Conservation (phyloP, 306 rosid genomes). For the Cucurbita pepo region DNA sequence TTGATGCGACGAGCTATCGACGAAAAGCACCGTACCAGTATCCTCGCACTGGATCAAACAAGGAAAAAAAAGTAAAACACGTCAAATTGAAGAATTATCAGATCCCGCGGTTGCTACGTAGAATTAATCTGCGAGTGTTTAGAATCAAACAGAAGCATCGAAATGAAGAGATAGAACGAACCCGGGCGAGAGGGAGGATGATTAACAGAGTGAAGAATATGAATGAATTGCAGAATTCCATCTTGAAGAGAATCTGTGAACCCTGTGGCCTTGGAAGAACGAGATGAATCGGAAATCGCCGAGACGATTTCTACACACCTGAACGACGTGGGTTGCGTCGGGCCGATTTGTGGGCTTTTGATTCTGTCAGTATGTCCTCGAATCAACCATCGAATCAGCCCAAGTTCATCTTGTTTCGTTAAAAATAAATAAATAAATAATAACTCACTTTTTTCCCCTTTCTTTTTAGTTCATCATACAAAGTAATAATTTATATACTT, state of each 20-base stretch:
- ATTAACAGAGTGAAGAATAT: constrained; percentile 13
- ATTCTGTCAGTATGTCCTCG: background rate
- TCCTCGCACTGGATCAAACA: constrained; percentile 21
- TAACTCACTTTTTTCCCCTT: background rate
- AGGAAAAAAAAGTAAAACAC: background rate
- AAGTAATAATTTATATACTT: too few relatives aligned
- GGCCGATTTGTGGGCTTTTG: constrained; percentile 2
- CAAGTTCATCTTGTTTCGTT: background rate
- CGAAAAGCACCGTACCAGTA: constrained; percentile 23
- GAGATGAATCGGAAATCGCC: background rate
- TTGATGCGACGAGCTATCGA: constrained; percentile 25
- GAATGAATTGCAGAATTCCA: constrained; percentile 9
- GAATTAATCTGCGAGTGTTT: background rate
- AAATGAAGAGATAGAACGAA: constrained; percentile 6
- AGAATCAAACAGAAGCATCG: background rate
- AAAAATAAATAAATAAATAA: too few relatives aligned
- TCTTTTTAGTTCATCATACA: background rate
- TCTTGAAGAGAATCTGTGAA: constrained; percentile 3
- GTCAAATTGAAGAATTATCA: constrained; percentile 10
- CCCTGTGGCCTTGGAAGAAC: constrained; percentile 2
- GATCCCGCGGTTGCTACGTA: constrained; percentile 12
- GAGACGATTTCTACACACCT: background rate
- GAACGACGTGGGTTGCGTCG: background rate
- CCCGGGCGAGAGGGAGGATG: constrained; percentile 23
- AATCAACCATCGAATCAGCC: background rate